Conservation (phyloP, 306 rosid species). For the Myrica gale region DNA sequence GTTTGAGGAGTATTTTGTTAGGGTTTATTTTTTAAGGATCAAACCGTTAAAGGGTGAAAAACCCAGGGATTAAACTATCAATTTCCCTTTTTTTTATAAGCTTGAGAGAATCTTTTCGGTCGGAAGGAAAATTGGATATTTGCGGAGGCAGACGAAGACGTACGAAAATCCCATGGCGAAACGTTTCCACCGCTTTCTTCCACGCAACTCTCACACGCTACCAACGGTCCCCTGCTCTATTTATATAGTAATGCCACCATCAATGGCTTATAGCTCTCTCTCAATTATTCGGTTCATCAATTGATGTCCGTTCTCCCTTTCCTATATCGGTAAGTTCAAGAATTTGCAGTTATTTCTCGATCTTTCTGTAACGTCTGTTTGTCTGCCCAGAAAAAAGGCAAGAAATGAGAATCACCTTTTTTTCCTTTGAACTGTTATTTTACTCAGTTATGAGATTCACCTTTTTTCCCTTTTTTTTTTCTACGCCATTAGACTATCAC, state of each 20-base stretch:
- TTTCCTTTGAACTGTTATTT: too few relatives aligned
- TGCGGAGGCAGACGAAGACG: conserved; percentile 59
- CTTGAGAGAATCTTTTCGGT: not conserved
- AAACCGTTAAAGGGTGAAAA: too few relatives aligned
- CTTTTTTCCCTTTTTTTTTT: not conserved
- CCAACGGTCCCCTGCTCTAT: not conserved
- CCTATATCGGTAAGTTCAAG: conserved; percentile 35
- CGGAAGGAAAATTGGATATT: conserved; percentile 48
- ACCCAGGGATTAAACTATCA: too few relatives aligned
- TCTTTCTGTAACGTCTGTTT: conserved; percentile 2
- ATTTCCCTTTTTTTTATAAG: too few relatives aligned
- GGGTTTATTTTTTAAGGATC: too few relatives aligned
- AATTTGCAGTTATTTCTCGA: conserved; percentile 4
- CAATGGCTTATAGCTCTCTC: not conserved
- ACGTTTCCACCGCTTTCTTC: conserved; percentile 47
- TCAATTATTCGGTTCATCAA: not conserved
- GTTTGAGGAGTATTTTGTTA: too few relatives aligned
- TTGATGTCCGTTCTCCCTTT: conserved; percentile 7
- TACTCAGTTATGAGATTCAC: not conserved
- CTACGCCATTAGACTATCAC: too few relatives aligned
- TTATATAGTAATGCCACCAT: not conserved
- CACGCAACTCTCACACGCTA: conserved; percentile 86
- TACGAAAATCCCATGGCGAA: conserved; percentile 53
- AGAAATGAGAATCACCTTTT: not conserved
- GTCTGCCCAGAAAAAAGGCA: conserved; percentile 7